Evolutionary conservation across 805 yeast genomes (phyloP).

Genomic region (Grigorovia transvaalensis): DNA sequence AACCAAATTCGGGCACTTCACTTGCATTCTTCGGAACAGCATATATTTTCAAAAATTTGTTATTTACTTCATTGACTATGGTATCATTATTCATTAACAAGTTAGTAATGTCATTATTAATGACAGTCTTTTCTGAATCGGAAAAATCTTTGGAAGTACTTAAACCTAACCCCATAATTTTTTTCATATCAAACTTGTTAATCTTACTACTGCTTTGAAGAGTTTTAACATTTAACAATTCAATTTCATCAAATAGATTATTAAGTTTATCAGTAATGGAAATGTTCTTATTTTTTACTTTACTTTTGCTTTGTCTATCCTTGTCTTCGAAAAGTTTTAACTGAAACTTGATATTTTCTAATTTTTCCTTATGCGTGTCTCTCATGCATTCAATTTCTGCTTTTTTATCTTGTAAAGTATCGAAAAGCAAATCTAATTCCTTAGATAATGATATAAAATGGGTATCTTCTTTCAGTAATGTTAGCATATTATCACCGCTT

Average conservation of each 20-base stretch:
- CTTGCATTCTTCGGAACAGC: slow-evolving; percentile 79
- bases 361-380: not conserved
- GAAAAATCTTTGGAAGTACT: slow-evolving; percentile 11
- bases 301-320: not conserved
- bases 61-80: slow-evolving; percentile 71
- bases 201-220: not conserved
- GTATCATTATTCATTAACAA: slow-evolving; percentile 52
- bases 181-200: not conserved
- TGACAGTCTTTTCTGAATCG: slow-evolving; percentile 29
- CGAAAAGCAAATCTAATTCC: not conserved
- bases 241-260: not conserved
- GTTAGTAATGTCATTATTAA: slow-evolving; percentile 61
- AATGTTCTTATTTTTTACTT: not conserved
- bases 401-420: not conserved
- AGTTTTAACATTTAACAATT: not conserved
- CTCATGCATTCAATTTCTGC: slow-evolving; percentile 1
- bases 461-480: not conserved
- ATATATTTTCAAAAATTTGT: slow-evolving; percentile 70
- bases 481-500: not conserved
- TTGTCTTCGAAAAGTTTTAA: not conserved
- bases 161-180: slow-evolving; percentile 22
- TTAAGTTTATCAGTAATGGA: not conserved
- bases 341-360: not conserved
- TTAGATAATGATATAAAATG: slow-evolving; percentile 34
- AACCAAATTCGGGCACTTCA: slow-evolving; percentile 51